Percentiles rank a stretch among this genome's conserved stretches.
Conservation (phyloP, 2,329 filamentous ascomycete genomes). For the Davidsoniella virescens region DNA sequence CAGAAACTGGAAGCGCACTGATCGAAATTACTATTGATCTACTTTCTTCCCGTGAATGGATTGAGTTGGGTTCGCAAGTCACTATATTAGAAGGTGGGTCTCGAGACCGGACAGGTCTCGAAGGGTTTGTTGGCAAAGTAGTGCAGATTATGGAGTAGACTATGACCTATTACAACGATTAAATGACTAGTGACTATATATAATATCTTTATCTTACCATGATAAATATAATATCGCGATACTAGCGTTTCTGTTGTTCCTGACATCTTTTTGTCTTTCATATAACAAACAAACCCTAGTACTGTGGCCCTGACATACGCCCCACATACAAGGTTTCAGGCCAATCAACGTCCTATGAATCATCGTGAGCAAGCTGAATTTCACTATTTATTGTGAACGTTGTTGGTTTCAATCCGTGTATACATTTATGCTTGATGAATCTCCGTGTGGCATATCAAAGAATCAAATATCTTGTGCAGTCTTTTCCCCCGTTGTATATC, state of each 20-base stretch:
- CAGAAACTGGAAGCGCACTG: constrained; percentile 13
- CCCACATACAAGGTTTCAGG: neutral
- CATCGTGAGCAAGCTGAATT: no score
- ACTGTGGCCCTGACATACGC: neutral
- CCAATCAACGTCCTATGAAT: no score
- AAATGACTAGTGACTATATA: neutral
- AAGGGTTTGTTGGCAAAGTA: constrained; percentile 56
- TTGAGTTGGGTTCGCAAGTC: constrained; percentile 54
- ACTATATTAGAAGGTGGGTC: constrained; percentile 57
- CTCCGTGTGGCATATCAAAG: no score
- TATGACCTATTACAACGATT: no score
- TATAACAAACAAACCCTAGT: no score
- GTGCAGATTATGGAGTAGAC: constrained; percentile 39
- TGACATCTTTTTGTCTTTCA: no score
- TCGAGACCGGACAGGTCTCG: constrained; percentile 48
- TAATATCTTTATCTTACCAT: neutral
- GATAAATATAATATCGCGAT: neutral
- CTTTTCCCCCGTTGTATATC: no score
- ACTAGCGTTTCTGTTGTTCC: neutral
- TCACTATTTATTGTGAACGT: no score
- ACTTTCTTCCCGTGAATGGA: constrained; percentile 53
- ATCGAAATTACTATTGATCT: constrained; percentile 51
- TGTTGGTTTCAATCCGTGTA: no score
- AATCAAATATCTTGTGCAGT: no score
- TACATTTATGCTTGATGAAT: no score